Percentiles rank a stretch among this genome's conserved stretches.
Evolutionary conservation across 345 rosid genomes (phyloP).

Genomic region (Trapa bicornis): DNA sequence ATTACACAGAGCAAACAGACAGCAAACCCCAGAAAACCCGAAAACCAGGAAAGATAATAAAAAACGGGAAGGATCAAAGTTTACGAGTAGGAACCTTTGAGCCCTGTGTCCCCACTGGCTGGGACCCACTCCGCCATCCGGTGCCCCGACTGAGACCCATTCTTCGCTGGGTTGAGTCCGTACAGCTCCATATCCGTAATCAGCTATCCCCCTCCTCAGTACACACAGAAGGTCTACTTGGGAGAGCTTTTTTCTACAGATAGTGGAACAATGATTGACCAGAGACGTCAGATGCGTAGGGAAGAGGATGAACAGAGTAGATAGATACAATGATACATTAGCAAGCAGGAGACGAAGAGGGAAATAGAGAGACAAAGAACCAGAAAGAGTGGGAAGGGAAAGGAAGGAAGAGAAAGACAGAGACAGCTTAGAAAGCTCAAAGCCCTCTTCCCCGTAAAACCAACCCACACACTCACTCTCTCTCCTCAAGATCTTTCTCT

Average conservation of each 20-base stretch:
- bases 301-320: background rate
- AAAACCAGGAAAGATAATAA: constrained; percentile 4
- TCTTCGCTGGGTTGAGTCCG: constrained; percentile 40
- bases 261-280: background rate
- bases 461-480: no score
- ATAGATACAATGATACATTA: background rate
- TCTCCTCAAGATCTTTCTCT: no score
- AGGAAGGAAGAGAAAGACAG: background rate
- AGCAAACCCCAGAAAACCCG: background rate
- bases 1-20: constrained; percentile 14
- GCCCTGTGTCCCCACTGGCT: constrained; percentile 40
- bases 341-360: background rate
- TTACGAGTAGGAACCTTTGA: constrained; percentile 39
- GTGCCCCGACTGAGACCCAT: constrained; percentile 49
- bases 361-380: background rate
- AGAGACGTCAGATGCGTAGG: background rate
- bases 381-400: background rate
- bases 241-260: background rate
- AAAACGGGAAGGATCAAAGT: constrained; percentile 4
- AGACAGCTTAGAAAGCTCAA: background rate
- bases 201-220: constrained; percentile 3
- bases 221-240: background rate
- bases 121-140: constrained; percentile 43
- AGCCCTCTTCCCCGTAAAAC: no score
- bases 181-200: constrained; percentile 48